These are phyloP conservation scores for Volvox carteri DNA, from an alignment of 163 green algal species.

Conservation along the genomic window DNA sequence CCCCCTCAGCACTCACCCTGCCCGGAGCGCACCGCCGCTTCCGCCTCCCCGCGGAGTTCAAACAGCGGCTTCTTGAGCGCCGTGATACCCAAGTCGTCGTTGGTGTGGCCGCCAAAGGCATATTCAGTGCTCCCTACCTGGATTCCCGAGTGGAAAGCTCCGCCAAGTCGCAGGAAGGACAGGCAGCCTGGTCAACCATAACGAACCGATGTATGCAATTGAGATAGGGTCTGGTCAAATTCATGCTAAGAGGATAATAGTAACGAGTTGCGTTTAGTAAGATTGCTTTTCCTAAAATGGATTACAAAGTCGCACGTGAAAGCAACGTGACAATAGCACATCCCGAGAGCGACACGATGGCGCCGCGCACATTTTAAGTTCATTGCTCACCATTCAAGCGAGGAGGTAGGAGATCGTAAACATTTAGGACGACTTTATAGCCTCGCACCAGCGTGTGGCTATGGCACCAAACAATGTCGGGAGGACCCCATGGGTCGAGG, in stretches of 20 bases:
- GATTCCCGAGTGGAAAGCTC: constrained; percentile 36
- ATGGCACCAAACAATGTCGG: constrained; percentile 29
- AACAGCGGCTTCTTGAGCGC: constrained; percentile 17
- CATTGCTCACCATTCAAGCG: constrained; percentile 31
- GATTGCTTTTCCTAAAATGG: no score
- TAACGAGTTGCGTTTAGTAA: no score
- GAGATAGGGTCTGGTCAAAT: no score
- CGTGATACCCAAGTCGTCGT: constrained; percentile 25
- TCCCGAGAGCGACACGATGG: no score
- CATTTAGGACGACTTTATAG: constrained; percentile 42
- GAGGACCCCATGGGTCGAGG: constrained; percentile 28
- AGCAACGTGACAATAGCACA: no score
- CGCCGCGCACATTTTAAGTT: no score
- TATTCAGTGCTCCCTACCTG: constrained; percentile 35
- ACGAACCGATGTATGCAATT: no score
- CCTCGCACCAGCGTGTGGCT: constrained; percentile 12
- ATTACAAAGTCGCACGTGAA: no score
- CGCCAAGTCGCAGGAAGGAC: neutral
- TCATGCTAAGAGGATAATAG: no score
- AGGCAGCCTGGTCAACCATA: constrained; percentile 40
- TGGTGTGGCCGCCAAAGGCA: constrained; percentile 26
- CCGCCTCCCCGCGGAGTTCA: constrained; percentile 8
- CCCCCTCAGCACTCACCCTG: constrained; percentile 28
- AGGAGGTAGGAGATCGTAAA: constrained; percentile 38
- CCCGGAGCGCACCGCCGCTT: neutral